A percentile compares a stretch with the other conserved stretches of the same genome.
Conservation (phyloP, 1,284 basidiomycete species). For the Mycosarcoma maydis region DNA sequence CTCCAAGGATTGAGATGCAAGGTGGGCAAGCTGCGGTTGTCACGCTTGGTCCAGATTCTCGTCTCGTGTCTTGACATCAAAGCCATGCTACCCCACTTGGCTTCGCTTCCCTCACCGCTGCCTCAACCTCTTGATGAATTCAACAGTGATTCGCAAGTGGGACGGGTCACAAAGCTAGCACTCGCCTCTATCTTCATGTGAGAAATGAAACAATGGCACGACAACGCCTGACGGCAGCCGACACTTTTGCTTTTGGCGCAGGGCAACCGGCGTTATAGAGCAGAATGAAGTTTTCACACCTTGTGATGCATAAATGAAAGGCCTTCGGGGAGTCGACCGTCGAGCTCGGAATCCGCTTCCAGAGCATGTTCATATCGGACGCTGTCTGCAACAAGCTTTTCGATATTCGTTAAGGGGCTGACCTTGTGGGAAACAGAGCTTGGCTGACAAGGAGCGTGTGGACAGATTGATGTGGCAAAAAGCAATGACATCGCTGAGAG, state of each 20-base stretch:
- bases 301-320: not conserved
- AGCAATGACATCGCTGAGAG: not conserved
- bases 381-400: conserved; percentile 6
- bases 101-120: not conserved
- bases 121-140: not conserved
- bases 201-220: not conserved
- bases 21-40: conserved; percentile 7
- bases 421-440: not conserved
- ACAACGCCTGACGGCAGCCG: not conserved
- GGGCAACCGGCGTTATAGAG: too few species aligned
- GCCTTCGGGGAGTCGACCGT: not conserved
- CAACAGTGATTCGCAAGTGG: not conserved
- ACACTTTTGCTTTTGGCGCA: not conserved
- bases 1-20: not conserved
- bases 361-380: conserved; percentile 13
- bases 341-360: conserved; percentile 8
- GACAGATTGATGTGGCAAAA: conserved; percentile 3
- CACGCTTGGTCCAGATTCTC: too few species aligned
- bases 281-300: too few species aligned
- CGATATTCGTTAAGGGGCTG: conserved; percentile 8
- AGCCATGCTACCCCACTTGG: too few species aligned
- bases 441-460: not conserved
- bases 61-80: too few species aligned
- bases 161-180: not conserved
- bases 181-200: not conserved